Percentiles rank a stretch among this genome's conserved stretches.
phyloP scores from a whole-genome alignment of 306 rosid genomes.

The Geum urbanum region DNA sequence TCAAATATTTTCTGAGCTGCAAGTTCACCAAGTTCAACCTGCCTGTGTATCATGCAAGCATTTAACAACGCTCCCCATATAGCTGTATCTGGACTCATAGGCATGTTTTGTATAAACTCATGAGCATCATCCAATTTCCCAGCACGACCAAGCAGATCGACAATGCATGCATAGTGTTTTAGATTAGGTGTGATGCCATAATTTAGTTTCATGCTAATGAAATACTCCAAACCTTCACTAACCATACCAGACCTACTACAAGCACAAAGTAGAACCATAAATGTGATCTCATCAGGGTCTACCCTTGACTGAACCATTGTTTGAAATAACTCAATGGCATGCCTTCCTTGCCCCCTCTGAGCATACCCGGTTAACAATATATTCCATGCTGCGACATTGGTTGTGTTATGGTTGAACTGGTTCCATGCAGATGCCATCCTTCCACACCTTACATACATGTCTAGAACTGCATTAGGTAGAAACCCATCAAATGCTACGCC shows the following conservation, averaged over 20 bases:
- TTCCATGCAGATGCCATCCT: conserved; percentile 62
- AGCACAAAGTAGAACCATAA: conserved; percentile 64
- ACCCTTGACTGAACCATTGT: conserved; percentile 56
- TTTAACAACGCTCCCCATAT: conserved; percentile 92
- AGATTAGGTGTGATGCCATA: conserved; percentile 60
- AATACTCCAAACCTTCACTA: conserved; percentile 68
- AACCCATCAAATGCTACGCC: conserved; percentile 64
- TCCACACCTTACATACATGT: conserved; percentile 93
- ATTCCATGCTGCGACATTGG: conserved; percentile 74
- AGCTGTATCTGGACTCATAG: conserved; percentile 70
- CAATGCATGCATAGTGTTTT: conserved; percentile 79
- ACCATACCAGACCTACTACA: conserved; percentile 87
- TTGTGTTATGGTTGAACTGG: conserved; percentile 57
- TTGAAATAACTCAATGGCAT: conserved; percentile 50
- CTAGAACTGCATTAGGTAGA: conserved; percentile 78
- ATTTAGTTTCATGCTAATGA: conserved; percentile 45
- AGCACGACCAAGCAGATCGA: conserved; percentile 78
- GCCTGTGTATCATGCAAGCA: conserved; percentile 68
- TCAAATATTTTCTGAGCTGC: conserved; percentile 63
- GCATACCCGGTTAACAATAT: conserved; percentile 78
- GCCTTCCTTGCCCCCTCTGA: conserved; percentile 56
- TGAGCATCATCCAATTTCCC: conserved; percentile 62
- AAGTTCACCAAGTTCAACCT: conserved; percentile 75
- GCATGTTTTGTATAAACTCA: conserved; percentile 64
- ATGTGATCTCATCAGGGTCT: conserved; percentile 65